Evolutionary conservation across 2,329 filamentous ascomycete species (phyloP).

Genomic region (Ophiostoma himal-ulmi): DNA sequence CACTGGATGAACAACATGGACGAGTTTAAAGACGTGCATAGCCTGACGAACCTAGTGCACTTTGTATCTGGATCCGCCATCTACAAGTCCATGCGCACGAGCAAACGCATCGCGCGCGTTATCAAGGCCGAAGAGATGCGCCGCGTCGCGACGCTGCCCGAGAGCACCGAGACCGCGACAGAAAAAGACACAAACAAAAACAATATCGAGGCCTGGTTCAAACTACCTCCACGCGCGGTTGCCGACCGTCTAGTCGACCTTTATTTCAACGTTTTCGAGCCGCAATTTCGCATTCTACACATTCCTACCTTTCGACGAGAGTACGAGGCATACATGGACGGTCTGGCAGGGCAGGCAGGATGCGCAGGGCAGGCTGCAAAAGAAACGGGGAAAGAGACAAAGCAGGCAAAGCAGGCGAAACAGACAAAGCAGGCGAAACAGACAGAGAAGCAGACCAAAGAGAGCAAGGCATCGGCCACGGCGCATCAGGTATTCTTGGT

Average conservation of each 20-base stretch:
- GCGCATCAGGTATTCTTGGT: constrained; percentile 38
- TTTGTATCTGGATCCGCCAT: constrained; percentile 27
- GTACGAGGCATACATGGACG: constrained; percentile 44
- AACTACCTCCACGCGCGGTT: constrained; percentile 35
- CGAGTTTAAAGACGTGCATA: constrained; percentile 25
- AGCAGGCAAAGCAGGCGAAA: too few species aligned
- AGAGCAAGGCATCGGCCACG: background rate
- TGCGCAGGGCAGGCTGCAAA: too few species aligned
- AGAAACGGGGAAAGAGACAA: background rate
- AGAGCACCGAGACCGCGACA: background rate
- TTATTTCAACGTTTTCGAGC: constrained; percentile 51
- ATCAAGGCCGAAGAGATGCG: constrained; percentile 36
- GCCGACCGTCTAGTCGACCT: constrained; percentile 46
- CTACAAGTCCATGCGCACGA: constrained; percentile 31
- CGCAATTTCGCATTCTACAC: constrained; percentile 49
- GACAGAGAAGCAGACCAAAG: background rate
- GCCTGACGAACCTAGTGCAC: constrained; percentile 31
- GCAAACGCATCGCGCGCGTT: constrained; percentile 38
- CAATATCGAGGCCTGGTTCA: constrained; percentile 16
- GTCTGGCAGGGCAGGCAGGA: constrained; percentile 23
- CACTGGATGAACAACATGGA: constrained; percentile 28
- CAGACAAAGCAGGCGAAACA: background rate
- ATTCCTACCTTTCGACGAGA: constrained; percentile 48
- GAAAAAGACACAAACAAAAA: background rate
- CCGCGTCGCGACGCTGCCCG: constrained; percentile 5